Evolutionary conservation across 495 filamentous ascomycete genomes (phyloP).

Genomic region (Aspergillus avenaceus): DNA sequence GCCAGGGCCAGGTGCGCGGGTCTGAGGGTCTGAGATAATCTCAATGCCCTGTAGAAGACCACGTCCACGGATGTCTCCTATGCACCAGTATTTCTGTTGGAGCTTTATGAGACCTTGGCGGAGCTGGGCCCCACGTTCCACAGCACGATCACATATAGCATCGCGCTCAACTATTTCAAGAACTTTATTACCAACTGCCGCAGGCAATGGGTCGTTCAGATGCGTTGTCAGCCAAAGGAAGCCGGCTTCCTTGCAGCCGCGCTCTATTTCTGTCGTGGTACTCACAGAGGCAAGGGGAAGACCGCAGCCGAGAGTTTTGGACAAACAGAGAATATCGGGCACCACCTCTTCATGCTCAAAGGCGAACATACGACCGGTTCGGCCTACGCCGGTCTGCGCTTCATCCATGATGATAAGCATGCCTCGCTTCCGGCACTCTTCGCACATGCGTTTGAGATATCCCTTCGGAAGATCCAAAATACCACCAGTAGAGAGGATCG

Average conservation of each 20-base stretch:
- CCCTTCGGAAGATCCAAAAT: slow-evolving; percentile 42
- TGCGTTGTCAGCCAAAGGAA: slow-evolving; percentile 38
- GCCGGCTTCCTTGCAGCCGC: slow-evolving; percentile 22
- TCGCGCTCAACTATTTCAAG: slow-evolving; percentile 53
- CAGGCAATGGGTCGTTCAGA: slow-evolving; percentile 51
- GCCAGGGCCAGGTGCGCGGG: slow-evolving; percentile 38
- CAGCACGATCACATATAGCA: slow-evolving; percentile 33
- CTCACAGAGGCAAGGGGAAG: slow-evolving; percentile 48
- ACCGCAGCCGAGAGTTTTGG: slow-evolving; percentile 53
- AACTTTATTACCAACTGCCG: slow-evolving; percentile 52
- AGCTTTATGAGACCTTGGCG: slow-evolving; percentile 38
- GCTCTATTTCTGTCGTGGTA: slow-evolving; percentile 44
- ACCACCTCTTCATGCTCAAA: slow-evolving; percentile 44
- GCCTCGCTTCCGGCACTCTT: slow-evolving; percentile 43
- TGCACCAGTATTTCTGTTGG: slow-evolving; percentile 45
- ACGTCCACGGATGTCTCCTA: slow-evolving; percentile 52
- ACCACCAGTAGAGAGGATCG: slow-evolving; percentile 49
- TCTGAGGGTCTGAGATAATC: slow-evolving; percentile 43
- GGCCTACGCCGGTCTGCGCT: slow-evolving; percentile 51
- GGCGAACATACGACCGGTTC: slow-evolving; percentile 49
- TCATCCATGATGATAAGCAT: slow-evolving; percentile 56
- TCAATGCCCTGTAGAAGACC: slow-evolving; percentile 52
- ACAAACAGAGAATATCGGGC: slow-evolving; percentile 50
- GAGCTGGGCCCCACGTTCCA: slow-evolving; percentile 35
- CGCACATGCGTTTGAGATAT: slow-evolving; percentile 41